Evolutionary conservation across 306 rosid species (phyloP).

Genomic region (Fragaria vesca): DNA sequence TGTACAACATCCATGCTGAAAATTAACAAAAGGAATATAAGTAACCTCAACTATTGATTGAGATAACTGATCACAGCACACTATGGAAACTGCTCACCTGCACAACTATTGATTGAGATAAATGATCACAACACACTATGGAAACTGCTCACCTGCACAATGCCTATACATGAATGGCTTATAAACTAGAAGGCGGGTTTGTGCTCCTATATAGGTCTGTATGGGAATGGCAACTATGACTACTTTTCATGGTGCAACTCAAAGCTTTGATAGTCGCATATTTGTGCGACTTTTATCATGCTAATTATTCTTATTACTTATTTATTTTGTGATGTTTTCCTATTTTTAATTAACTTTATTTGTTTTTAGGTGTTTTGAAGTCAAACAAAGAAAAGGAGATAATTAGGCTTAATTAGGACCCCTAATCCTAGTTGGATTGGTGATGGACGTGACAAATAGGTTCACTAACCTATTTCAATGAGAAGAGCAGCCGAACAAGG

Average conservation of each 20-base stretch:
- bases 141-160: conserved; percentile 45
- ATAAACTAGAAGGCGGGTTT: conserved; percentile 4
- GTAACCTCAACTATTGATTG: neutral
- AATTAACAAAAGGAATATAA: neutral
- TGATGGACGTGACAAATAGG: too few species aligned
- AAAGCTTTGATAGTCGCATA: too few species aligned
- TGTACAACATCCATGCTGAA: conserved; percentile 17
- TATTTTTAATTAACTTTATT: too few species aligned
- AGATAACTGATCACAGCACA: neutral
- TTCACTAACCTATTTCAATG: too few species aligned
- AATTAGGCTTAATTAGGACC: too few species aligned
- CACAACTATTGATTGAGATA: neutral
- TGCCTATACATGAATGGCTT: conserved; percentile 23
- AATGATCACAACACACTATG: neutral
- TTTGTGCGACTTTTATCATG: too few species aligned
- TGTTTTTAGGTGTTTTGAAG: too few species aligned
- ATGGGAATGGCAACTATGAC: neutral
- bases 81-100: conserved; percentile 18
- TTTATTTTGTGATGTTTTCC: too few species aligned
- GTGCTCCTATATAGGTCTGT: conserved; percentile 6
- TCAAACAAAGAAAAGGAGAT: too few species aligned
- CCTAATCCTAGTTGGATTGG: too few species aligned
- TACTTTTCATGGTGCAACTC: conserved; percentile 1
- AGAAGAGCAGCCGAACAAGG: too few species aligned
- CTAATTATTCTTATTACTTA: too few species aligned